phyloP scores from a whole-genome alignment of 2,329 filamentous ascomycete species.

The Sarocladiaceae sp. region DNA sequence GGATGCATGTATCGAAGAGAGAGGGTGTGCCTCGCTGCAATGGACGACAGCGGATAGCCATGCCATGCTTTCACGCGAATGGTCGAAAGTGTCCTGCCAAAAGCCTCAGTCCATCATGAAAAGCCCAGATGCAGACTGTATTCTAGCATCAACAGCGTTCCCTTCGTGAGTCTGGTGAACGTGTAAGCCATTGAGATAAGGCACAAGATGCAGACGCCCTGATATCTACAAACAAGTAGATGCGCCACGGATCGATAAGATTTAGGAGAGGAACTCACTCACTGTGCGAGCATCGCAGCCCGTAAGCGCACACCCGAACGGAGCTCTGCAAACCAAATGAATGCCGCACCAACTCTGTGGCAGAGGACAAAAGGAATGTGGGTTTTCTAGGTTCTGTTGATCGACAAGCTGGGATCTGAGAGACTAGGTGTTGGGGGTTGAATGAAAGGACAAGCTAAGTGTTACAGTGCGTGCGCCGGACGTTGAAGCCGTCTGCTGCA shows the following conservation, averaged over 20 bases:
- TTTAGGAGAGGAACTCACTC: too few relatives aligned
- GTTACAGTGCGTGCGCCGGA: conserved; percentile 5
- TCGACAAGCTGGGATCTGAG: not conserved
- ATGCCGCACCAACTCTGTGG: not conserved
- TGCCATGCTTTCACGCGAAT: not conserved
- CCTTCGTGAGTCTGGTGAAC: too few relatives aligned
- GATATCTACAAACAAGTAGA: too few relatives aligned
- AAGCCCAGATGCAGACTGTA: too few relatives aligned
- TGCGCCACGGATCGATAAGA: too few relatives aligned
- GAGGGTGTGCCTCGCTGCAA: conserved; percentile 6
- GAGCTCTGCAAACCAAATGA: not conserved
- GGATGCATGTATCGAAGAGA: conserved; percentile 2
- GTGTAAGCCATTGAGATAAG: too few relatives aligned
- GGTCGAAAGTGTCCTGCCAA: not conserved
- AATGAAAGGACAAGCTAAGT: conserved; percentile 7
- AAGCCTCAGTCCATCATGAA: too few relatives aligned
- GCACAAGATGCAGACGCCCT: too few relatives aligned
- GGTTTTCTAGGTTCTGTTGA: not conserved
- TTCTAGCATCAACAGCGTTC: too few relatives aligned
- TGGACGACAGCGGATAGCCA: conserved; percentile 2
- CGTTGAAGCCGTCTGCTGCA: conserved; percentile 6
- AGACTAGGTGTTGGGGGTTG: not conserved
- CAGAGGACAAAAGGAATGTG: not conserved
- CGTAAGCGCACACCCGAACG: not conserved
- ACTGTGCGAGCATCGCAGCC: too few relatives aligned